Conservation (phyloP, 805 yeast genomes). For the Komagataella kurtzmanii region DNA sequence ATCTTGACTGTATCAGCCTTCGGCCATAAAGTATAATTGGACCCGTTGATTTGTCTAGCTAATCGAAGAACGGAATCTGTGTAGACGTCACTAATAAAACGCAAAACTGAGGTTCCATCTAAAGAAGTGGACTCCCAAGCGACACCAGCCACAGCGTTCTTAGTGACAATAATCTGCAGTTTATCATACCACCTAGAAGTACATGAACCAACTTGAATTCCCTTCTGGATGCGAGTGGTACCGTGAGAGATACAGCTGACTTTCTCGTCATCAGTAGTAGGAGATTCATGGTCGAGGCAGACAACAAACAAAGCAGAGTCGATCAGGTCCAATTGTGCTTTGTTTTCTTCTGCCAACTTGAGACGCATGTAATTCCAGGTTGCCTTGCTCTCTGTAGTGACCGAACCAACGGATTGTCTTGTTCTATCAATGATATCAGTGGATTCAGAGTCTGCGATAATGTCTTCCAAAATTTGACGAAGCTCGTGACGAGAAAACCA, state of each 20-base stretch:
- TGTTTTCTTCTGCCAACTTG: slow-evolving; percentile 26
- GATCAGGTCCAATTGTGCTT: slow-evolving; percentile 20
- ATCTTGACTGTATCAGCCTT: slow-evolving; percentile 23
- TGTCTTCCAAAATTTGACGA: slow-evolving; percentile 25
- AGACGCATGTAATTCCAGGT: slow-evolving; percentile 33
- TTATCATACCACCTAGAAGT: slow-evolving; percentile 50
- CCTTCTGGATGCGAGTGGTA: slow-evolving; percentile 27
- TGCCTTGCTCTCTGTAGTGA: slow-evolving; percentile 38
- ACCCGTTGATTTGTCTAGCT: slow-evolving; percentile 44
- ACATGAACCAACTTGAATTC: slow-evolving; percentile 42
- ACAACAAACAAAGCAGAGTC: slow-evolving; percentile 40
- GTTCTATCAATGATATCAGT: slow-evolving; percentile 24
- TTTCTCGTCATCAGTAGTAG: slow-evolving; percentile 31
- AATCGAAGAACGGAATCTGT: slow-evolving; percentile 43
- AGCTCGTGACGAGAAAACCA: slow-evolving; percentile 44
- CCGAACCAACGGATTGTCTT: slow-evolving; percentile 35
- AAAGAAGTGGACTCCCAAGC: slow-evolving; percentile 46
- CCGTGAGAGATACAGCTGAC: slow-evolving; percentile 40
- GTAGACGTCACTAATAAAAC: slow-evolving; percentile 44
- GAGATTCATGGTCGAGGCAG: slow-evolving; percentile 34
- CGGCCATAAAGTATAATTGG: slow-evolving; percentile 40
- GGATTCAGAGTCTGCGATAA: slow-evolving; percentile 23
- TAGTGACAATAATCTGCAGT: slow-evolving; percentile 37
- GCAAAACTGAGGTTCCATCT: slow-evolving; percentile 44
- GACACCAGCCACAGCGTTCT: slow-evolving; percentile 44